Conservation (phyloP, 768 basidiomycete genomes). For the Favolaschia claudopus region DNA sequence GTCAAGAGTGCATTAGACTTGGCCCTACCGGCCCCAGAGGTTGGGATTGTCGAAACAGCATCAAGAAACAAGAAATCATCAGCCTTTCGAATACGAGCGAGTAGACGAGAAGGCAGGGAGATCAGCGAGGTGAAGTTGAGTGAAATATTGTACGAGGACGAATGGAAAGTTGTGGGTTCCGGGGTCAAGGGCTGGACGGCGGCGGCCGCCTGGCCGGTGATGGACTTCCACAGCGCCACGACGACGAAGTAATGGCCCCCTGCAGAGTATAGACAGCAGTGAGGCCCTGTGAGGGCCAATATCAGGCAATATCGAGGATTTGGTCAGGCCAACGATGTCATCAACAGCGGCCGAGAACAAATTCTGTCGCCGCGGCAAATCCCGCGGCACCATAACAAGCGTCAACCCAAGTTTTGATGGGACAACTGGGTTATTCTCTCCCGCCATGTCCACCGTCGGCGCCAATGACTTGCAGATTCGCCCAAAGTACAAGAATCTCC, state of each 20-base stretch:
- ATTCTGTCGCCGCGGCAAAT: no score
- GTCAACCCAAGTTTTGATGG: no score
- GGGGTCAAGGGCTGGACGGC: constrained; percentile 16
- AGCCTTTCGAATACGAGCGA: constrained; percentile 47
- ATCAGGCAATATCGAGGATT: not conserved
- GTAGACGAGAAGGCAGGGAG: constrained; percentile 47
- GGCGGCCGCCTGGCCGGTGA: constrained; percentile 23
- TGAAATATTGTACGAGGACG: constrained; percentile 44
- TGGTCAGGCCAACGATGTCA: not conserved
- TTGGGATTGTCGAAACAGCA: constrained; percentile 12
- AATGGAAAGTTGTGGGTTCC: constrained; percentile 16
- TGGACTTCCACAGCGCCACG: constrained; percentile 28
- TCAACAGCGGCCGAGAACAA: no score
- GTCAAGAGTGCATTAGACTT: constrained; percentile 11
- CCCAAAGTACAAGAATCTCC: constrained; percentile 1
- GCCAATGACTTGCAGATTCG: not conserved
- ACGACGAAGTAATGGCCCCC: not conserved
- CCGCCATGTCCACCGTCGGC: not conserved
- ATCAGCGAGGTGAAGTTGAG: constrained; percentile 57
- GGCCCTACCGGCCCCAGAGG: constrained; percentile 11
- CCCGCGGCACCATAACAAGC: no score
- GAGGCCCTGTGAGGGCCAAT: not conserved
- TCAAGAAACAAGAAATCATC: constrained; percentile 38
- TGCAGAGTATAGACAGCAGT: not conserved
- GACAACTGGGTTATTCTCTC: no score